Conservation (phyloP, 306 rosid genomes). For the Cucumis sativus region Cucumber_9930_V3 NC_026657.2:11200001-11200500, state of each 20-base stretch:
- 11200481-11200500: neutral
- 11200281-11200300: neutral
- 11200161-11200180: slow-evolving; percentile 10
- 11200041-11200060: neutral
- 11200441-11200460: neutral
- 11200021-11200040: neutral
- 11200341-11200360: neutral
- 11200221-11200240: neutral
- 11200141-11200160: neutral
- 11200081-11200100: neutral
- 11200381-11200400: slow-evolving; percentile 4
- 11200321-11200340: neutral
- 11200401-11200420: neutral
- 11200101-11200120: neutral
- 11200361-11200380: neutral
- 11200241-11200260: slow-evolving; percentile 1
- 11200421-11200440: neutral
- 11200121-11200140: neutral
- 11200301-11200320: neutral
- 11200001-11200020: neutral
- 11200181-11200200: neutral
- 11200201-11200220: slow-evolving; percentile 3
- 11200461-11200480: neutral
- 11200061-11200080: neutral
- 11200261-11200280: neutral